Percentiles rank a stretch among this genome's conserved stretches.
Evolutionary conservation across 306 rosid genomes (phyloP).

Genomic region (Vachellia collinsii): DNA sequence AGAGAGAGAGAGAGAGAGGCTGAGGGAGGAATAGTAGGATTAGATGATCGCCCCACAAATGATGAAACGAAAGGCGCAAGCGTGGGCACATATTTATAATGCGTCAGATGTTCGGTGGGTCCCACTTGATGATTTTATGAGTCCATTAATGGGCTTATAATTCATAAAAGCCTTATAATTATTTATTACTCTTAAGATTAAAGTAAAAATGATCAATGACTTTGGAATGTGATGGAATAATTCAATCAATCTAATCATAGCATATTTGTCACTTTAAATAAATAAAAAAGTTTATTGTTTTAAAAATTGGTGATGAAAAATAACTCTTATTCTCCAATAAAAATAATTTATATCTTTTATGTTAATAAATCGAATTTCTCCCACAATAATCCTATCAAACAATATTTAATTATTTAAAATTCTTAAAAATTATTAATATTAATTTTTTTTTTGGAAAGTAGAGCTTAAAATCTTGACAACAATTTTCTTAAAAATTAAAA

Average conservation of each 20-base stretch:
- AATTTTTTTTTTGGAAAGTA: too few relatives aligned
- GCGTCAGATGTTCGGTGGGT: background rate
- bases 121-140: background rate
- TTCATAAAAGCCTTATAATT: background rate
- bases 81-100: constrained; percentile 2
- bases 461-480: background rate
- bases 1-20: background rate
- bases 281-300: too few relatives aligned
- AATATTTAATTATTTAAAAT: too few relatives aligned
- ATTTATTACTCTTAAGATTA: background rate
- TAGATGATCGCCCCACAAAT: background rate
- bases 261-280: too few relatives aligned
- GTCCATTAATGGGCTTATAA: background rate
- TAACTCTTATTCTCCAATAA: too few relatives aligned
- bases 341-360: too few relatives aligned
- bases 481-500: background rate
- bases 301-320: too few relatives aligned
- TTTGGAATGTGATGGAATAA: too few relatives aligned
- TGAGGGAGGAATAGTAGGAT: background rate
- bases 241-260: too few relatives aligned
- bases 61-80: too few relatives aligned
- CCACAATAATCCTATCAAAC: background rate
- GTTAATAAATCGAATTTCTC: background rate
- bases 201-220: too few relatives aligned
- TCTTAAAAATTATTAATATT: too few relatives aligned